Conservation (phyloP, 805 yeast genomes). For the Metschnikowia baotianmanensis region DNA sequence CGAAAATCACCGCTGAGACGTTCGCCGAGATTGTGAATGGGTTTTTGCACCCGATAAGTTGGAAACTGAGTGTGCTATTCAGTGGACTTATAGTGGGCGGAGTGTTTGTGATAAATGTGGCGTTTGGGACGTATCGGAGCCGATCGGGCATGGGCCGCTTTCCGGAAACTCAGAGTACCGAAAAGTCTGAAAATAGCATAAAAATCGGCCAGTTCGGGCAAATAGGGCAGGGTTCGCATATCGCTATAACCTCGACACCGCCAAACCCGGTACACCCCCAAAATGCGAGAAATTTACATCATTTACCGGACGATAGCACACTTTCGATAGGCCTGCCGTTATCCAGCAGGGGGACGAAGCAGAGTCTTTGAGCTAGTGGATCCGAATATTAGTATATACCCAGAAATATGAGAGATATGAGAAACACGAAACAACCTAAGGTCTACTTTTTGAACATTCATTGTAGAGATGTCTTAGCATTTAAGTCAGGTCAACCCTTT, state of each 20-base stretch:
- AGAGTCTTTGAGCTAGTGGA: too few relatives aligned
- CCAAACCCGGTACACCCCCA: slow-evolving; percentile 6
- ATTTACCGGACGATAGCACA: slow-evolving; percentile 9
- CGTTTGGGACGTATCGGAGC: slow-evolving; percentile 13
- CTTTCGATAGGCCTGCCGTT: slow-evolving; percentile 11
- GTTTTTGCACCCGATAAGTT: slow-evolving; percentile 65
- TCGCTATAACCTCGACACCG: slow-evolving; percentile 9
- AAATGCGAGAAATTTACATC: not conserved
- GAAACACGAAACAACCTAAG: too few relatives aligned
- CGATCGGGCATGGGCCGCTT: slow-evolving; percentile 2
- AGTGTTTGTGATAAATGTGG: slow-evolving; percentile 45
- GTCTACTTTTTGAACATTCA: too few relatives aligned
- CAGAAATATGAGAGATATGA: too few relatives aligned
- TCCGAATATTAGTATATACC: too few relatives aligned
- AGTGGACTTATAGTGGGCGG: slow-evolving; percentile 49
- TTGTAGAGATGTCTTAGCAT: too few relatives aligned
- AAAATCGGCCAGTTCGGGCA: not conserved
- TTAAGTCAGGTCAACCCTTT: too few relatives aligned
- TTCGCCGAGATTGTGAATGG: slow-evolving; percentile 80
- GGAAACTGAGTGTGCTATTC: slow-evolving; percentile 60
- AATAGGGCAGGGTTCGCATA: not conserved
- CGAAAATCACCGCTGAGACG: slow-evolving; percentile 75
- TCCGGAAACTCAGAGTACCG: not conserved
- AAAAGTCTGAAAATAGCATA: not conserved
- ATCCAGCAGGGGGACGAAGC: slow-evolving; percentile 7